Evolutionary conservation across 371 early-diverging fungal species (phyloP).

Genomic region (Apophysomyces variabilis): DNA sequence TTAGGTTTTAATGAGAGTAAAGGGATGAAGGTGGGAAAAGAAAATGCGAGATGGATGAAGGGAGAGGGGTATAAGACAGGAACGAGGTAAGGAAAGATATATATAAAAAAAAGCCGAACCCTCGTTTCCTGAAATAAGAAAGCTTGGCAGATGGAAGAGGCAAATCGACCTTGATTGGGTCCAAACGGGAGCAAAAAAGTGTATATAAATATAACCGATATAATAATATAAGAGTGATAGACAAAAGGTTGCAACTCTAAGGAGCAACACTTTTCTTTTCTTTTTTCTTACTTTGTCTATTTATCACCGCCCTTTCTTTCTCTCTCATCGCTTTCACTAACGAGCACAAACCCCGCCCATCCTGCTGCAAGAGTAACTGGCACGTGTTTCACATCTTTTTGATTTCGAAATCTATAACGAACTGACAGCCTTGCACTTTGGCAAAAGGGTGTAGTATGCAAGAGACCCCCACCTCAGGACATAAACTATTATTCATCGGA

Average conservation of each 20-base stretch:
- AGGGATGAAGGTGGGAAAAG: conserved; percentile 7
- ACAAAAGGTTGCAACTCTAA: neutral
- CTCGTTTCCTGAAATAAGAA: conserved; percentile 9
- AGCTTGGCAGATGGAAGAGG: conserved; percentile 1
- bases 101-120: neutral
- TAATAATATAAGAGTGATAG: too few relatives aligned
- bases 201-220: too few relatives aligned
- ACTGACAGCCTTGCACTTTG: too few relatives aligned
- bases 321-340: neutral
- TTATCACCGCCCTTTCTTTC: too few relatives aligned
- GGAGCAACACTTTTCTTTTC: neutral
- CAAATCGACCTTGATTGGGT: neutral
- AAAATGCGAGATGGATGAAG: conserved; percentile 8
- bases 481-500: too few relatives aligned
- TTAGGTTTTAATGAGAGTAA: neutral
- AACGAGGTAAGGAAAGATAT: neutral
- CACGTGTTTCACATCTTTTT: conserved; percentile 2
- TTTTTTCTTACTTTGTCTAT: too few relatives aligned
- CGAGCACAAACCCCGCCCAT: conserved; percentile 1
- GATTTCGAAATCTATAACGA: too few relatives aligned
- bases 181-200: neutral
- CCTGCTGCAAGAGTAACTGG: conserved; percentile 2
- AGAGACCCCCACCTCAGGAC: too few relatives aligned
- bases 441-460: too few relatives aligned
- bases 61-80: conserved; percentile 15